A percentile compares a stretch with the other conserved stretches of the same genome.
Evolutionary conservation across 2,329 filamentous ascomycete genomes (phyloP).

Genomic region (Dactylonectria macrodidyma): DNA sequence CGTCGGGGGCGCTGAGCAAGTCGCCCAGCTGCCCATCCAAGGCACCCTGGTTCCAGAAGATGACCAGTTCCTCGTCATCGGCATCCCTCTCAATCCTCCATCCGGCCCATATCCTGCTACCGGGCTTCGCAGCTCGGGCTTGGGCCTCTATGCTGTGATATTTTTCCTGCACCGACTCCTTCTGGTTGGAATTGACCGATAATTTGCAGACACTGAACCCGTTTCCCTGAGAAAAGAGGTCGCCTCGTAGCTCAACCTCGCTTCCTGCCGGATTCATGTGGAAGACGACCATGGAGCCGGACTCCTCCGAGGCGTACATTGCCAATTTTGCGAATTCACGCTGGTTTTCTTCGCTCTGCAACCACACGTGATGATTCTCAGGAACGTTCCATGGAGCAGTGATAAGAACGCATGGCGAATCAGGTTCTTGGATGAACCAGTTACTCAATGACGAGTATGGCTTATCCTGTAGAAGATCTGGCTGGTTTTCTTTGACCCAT

Average conservation of each 20-base stretch:
- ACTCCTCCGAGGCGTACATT: slow-evolving; percentile 52
- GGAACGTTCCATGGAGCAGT: slow-evolving; percentile 62
- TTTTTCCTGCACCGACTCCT: slow-evolving; percentile 51
- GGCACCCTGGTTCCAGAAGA: slow-evolving; percentile 57
- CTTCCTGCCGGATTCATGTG: slow-evolving; percentile 57
- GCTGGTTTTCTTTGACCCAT: slow-evolving; percentile 57
- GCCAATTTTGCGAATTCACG: slow-evolving; percentile 52
- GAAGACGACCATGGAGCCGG: slow-evolving; percentile 54
- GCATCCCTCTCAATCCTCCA: slow-evolving; percentile 60
- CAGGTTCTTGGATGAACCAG: slow-evolving; percentile 53
- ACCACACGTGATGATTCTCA: slow-evolving; percentile 60
- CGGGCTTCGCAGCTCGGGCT: slow-evolving; percentile 49
- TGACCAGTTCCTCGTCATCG: slow-evolving; percentile 55
- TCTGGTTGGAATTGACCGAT: slow-evolving; percentile 50
- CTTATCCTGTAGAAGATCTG: slow-evolving; percentile 48
- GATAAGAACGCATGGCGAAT: slow-evolving; percentile 58
- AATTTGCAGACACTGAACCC: slow-evolving; percentile 56
- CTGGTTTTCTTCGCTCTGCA: slow-evolving; percentile 59
- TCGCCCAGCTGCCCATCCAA: slow-evolving; percentile 51
- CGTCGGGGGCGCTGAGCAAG: slow-evolving; percentile 41
- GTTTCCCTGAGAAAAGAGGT: slow-evolving; percentile 41
- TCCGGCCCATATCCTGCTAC: slow-evolving; percentile 54
- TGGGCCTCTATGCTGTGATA: slow-evolving; percentile 53
- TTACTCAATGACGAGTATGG: slow-evolving; percentile 54
- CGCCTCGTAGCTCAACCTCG: slow-evolving; percentile 41